These are phyloP conservation scores for Syzygium aromaticum DNA, from an alignment of 345 rosid genomes.

Conservation along the genomic window DNA sequence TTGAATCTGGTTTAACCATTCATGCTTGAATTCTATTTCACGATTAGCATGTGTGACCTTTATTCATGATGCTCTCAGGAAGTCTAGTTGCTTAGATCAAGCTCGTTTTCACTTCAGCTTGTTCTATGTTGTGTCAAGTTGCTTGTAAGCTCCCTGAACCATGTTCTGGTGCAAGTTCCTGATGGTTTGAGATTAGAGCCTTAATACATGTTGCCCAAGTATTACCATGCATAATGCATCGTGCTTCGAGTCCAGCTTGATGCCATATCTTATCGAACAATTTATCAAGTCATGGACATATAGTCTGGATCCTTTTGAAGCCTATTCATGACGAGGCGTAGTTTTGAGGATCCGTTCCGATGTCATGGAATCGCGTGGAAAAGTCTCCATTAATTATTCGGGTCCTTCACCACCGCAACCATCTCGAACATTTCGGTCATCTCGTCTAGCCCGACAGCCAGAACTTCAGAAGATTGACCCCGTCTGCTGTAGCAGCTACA, in stretches of 20 bases:
- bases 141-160: background rate
- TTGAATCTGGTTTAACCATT: background rate
- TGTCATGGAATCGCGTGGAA: background rate
- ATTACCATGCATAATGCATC: background rate
- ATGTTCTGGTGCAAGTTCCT: background rate
- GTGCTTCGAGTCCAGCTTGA: background rate
- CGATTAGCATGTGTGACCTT: background rate
- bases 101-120: background rate
- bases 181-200: background rate
- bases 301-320: background rate
- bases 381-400: background rate
- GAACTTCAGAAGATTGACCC: background rate
- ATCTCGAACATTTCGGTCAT: fast-evolving
- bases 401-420: background rate
- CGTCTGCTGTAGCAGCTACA: background rate
- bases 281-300: background rate
- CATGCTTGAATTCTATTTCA: background rate
- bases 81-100: background rate
- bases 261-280: background rate
- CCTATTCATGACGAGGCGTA: background rate
- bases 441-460: background rate
- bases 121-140: background rate
- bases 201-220: background rate
- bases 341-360: background rate
- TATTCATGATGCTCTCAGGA: background rate